Conservation (phyloP, 169 alveolate species). For the Plasmodium relictum region DNA sequence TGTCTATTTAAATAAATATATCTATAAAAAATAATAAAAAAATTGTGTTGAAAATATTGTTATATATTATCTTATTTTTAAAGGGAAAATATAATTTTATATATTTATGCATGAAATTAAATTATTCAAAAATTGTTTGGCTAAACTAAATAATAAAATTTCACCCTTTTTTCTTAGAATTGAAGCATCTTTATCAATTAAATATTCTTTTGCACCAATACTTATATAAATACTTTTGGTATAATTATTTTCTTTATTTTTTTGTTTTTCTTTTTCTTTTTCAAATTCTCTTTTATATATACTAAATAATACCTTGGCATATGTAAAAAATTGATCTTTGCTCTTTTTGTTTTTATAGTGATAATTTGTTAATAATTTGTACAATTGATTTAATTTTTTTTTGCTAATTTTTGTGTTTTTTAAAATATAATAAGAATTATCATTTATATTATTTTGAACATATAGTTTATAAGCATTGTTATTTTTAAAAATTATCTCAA, state of each 20-base stretch:
- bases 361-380: constrained; percentile 1
- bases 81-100: not conserved
- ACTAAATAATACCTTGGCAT: not conserved
- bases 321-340: constrained; percentile 5
- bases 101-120: constrained; percentile 54
- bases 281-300: constrained; percentile 13
- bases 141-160: constrained; percentile 19
- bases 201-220: constrained; percentile 36
- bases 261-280: constrained; percentile 1
- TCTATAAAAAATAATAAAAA: not conserved
- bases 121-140: constrained; percentile 38
- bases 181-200: constrained; percentile 12
- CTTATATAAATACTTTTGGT: constrained; percentile 32
- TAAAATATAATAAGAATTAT: constrained; percentile 33
- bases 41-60: no score
- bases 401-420: constrained; percentile 42
- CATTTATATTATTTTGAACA: constrained; percentile 25
- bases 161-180: constrained; percentile 11
- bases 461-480: constrained; percentile 59
- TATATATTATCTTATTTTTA: no score
- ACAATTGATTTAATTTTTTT: constrained; percentile 30
- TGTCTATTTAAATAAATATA: not conserved
- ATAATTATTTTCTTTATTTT: constrained; percentile 8
- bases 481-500: constrained; percentile 41
- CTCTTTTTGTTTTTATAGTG: constrained; percentile 6